Evolutionary conservation across 2,329 filamentous ascomycete genomes (phyloP), one percentile per base, ranked within the genome.

Genomic region (Diaporthe humulicola): DNA sequence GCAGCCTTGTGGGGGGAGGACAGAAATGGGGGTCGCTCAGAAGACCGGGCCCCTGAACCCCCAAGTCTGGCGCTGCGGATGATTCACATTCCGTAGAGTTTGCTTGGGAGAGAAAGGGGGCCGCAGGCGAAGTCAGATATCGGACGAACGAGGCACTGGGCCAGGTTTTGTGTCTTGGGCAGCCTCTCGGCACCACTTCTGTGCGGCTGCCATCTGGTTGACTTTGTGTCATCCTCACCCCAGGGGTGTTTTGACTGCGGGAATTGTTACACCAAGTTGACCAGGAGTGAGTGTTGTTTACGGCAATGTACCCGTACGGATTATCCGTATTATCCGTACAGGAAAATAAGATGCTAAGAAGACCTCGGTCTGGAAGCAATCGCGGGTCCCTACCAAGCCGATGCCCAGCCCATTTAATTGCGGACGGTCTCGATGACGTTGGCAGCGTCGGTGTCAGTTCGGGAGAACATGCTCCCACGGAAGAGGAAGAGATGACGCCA

Each of bases 71-170:
- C 64, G 48, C 48, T 69, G 64, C 64, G 45, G 64, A 67, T 67
- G 45, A 67, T 15, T 19, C 64, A 67, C 45, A n/a, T 67, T 67
- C 64, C 64, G 45, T 25, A 0, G 45, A 33, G 45, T 67, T 38
- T 67, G 7, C 30, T 40, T 52, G 45, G 64, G 52, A 67, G 30
- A 7, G 64, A 67, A 38, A 67, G 22, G 48, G 42, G 64, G 64
- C 61, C 30, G 45, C 64, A 38, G 64, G 45, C 45, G 36, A 38
- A 33, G 8, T n/a, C 45, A 28, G 45, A 38, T 28, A 52, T 52
- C 64, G 45, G 64, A 67, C 64, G 64, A 67, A 67, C 64, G 64
- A 67, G 64, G 64, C 33, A 52, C 30, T 67, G 33, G 64, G 64
- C 45, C 64, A 38, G 30, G 42, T 67, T 33, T 67, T 28, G 61